A percentile compares a stretch with the other conserved stretches of the same genome.
Conservation (phyloP, 768 basidiomycete species). For the Tulasnella sp. region DNA sequence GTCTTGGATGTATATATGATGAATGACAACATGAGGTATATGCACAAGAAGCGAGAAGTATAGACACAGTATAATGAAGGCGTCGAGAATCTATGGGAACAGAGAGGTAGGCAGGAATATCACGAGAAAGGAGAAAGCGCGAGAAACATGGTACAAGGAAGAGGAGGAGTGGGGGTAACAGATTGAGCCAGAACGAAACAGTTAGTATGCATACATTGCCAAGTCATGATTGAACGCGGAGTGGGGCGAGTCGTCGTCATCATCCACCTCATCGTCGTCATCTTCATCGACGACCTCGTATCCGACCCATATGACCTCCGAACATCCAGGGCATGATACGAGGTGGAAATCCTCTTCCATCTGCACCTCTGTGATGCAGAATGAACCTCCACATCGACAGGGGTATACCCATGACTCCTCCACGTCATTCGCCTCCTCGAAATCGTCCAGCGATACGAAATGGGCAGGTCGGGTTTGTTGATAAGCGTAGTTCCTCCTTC, state of each 20-base stretch:
- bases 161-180: too few species aligned
- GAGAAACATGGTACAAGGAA: too few species aligned
- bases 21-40: too few species aligned
- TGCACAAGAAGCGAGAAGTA: too few species aligned
- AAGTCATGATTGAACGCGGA: too few species aligned
- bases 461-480: slow-evolving; percentile 52
- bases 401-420: slow-evolving; percentile 43
- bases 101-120: too few species aligned
- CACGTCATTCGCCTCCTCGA: slow-evolving; percentile 31
- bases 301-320: slow-evolving; percentile 78
- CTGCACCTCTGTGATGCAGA: slow-evolving; percentile 44
- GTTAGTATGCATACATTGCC: too few species aligned
- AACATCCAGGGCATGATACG: slow-evolving; percentile 62
- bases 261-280: neutral
- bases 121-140: too few species aligned
- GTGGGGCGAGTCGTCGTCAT: neutral
- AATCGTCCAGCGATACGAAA: slow-evolving; percentile 68
- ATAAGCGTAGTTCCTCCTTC: neutral
- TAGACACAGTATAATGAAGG: too few species aligned
- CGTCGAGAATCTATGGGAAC: too few species aligned
- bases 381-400: slow-evolving; percentile 67
- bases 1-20: too few species aligned
- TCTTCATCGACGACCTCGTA: slow-evolving; percentile 45
- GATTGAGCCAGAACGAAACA: too few species aligned
- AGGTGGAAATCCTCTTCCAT: slow-evolving; percentile 67